Percentiles rank a stretch among this genome's conserved stretches.
Conservation (phyloP, 176 grass and related monocot species). For the Juncus inflexus region DNA sequence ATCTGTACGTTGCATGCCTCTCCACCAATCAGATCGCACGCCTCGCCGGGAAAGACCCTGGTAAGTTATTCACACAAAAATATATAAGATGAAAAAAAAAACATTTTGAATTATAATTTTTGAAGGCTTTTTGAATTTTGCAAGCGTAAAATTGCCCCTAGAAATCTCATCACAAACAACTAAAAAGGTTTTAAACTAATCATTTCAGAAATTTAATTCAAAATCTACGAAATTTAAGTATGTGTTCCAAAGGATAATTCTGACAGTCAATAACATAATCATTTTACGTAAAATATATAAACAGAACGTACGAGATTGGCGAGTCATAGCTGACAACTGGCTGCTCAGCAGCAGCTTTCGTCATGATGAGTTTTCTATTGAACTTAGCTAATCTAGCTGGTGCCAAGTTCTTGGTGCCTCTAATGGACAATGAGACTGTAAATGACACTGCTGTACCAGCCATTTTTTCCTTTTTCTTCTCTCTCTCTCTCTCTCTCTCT, state of each 20-base stretch:
- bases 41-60: conserved; percentile 90
- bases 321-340: conserved; percentile 50
- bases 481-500: too few species aligned
- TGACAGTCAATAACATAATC: not conserved
- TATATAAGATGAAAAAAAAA: not conserved
- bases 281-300: not conserved
- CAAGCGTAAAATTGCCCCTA: not conserved
- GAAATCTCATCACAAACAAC: too few species aligned
- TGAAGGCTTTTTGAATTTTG: too few species aligned
- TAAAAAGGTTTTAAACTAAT: too few species aligned
- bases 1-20: conserved; percentile 54
- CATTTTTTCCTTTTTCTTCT: conserved; percentile 31
- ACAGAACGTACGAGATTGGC: conserved; percentile 33
- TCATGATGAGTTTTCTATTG: conserved; percentile 5
- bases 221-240: too few species aligned
- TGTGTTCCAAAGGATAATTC: too few species aligned
- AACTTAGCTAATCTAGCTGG: conserved; percentile 14
- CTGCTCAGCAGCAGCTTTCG: conserved; percentile 29
- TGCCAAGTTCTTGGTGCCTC: conserved; percentile 15
- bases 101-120: not conserved
- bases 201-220: too few species aligned
- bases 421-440: conserved; percentile 17
- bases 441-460: conserved; percentile 30
- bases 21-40: conserved; percentile 67
- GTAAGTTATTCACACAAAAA: not conserved